A percentile compares a stretch with the other conserved stretches of the same genome.
phyloP scores from a whole-genome alignment of 2,329 filamentous ascomycete genomes.

The Bipolaris gigantea region DNA sequence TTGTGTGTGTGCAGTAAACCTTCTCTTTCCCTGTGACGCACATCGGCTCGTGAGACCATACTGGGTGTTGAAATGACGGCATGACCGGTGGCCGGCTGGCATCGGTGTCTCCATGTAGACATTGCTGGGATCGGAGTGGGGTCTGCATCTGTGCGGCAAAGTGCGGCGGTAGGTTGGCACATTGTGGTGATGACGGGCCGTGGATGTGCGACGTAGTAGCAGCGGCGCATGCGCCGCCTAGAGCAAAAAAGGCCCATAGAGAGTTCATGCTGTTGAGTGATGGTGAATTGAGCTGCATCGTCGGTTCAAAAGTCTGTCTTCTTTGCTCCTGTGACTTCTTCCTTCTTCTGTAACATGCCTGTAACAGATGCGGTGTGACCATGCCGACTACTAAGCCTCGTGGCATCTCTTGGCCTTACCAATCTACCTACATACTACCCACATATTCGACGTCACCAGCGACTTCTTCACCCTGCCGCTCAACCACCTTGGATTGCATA shows the following conservation, averaged over 20 bases:
- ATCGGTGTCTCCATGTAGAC: constrained; percentile 1
- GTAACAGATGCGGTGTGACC: constrained; percentile 16
- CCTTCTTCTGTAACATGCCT: constrained; percentile 20
- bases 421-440: too few species aligned
- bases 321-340: constrained; percentile 3
- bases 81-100: background rate
- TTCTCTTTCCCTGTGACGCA: constrained; percentile 15
- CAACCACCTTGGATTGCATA: background rate
- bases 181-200: constrained; percentile 9
- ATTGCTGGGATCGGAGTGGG: constrained; percentile 13
- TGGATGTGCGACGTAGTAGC: background rate
- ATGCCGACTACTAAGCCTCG: background rate
- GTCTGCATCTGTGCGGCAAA: constrained; percentile 12
- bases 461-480: background rate
- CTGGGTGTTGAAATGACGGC: constrained; percentile 3
- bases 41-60: constrained; percentile 20
- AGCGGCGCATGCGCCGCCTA: constrained; percentile 8
- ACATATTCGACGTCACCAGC: background rate
- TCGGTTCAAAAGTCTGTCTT: constrained; percentile 5
- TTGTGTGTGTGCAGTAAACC: constrained; percentile 27
- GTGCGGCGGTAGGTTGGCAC: constrained; percentile 12
- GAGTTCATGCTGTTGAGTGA: constrained; percentile 15
- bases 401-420: background rate
- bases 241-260: constrained; percentile 3
- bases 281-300: constrained; percentile 1